Evolutionary conservation across 75 land plant genomes (phyloP).

Genomic region (Adiantum capillusveneris): DNA sequence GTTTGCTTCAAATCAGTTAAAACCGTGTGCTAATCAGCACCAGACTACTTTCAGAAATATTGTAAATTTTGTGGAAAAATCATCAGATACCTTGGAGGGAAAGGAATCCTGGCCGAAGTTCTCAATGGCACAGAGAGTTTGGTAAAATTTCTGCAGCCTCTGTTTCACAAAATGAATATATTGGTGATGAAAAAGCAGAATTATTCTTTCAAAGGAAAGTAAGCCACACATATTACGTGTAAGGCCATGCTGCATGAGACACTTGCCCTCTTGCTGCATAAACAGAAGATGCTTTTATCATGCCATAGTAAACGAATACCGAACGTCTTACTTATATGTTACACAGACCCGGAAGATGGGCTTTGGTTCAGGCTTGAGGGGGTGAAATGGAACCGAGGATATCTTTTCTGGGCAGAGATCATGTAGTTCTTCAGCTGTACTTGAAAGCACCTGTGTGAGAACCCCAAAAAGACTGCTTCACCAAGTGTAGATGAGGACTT

Average conservation of each 20-base stretch:
- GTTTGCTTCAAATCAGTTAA: too few relatives aligned
- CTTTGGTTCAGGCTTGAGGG: conserved; percentile 9
- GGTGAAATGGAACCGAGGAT: background rate
- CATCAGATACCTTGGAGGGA: background rate
- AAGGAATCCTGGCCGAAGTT: background rate
- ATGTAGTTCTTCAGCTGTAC: conserved; percentile 19
- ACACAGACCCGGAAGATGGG: conserved; percentile 17
- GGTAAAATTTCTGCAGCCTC: background rate
- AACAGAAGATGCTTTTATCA: too few relatives aligned
- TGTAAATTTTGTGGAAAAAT: background rate
- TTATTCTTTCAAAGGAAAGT: too few relatives aligned
- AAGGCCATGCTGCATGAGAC: too few relatives aligned
- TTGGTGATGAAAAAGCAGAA: too few relatives aligned
- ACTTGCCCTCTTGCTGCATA: too few relatives aligned
- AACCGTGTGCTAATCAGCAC: too few relatives aligned
- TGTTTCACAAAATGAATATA: background rate
- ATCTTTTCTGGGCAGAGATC: conserved; percentile 11
- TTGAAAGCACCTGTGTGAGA: conserved; percentile 15
- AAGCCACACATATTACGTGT: too few relatives aligned
- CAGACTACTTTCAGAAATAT: too few relatives aligned
- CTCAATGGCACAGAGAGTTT: background rate
- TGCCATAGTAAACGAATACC: too few relatives aligned
- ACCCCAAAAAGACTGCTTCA: too few relatives aligned
- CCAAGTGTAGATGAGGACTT: too few relatives aligned
- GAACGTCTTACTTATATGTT: background rate